phyloP scores from a whole-genome alignment of 2,329 filamentous ascomycete genomes.

The Macrophomina pseudophaseolina region DNA sequence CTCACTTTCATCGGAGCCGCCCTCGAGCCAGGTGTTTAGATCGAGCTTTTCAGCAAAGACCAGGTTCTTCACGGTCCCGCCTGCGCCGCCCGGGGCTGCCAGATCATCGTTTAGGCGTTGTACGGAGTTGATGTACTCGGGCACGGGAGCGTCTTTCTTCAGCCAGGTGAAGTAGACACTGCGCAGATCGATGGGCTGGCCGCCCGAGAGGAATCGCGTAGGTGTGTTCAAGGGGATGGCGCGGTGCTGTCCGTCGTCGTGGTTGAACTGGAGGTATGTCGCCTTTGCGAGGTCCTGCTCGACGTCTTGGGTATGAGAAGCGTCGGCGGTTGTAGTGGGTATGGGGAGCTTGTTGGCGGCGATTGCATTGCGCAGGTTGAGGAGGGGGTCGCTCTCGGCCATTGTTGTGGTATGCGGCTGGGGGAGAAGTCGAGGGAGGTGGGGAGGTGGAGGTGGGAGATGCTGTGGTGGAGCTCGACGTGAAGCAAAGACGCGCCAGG shows the following conservation, averaged over 20 bases:
- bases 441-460: not conserved
- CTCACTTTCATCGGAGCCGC: conserved; percentile 79
- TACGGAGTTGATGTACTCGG: conserved; percentile 87
- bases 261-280: conserved; percentile 68
- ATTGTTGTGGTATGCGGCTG: conserved; percentile 46
- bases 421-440: not conserved
- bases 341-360: conserved; percentile 71
- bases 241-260: conserved; percentile 57
- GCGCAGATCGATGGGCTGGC: conserved; percentile 78
- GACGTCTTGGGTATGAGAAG: conserved; percentile 64
- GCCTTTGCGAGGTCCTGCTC: conserved; percentile 65
- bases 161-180: conserved; percentile 97
- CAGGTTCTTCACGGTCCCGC: conserved; percentile 79
- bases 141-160: conserved; percentile 87
- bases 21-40: conserved; percentile 90
- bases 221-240: conserved; percentile 71
- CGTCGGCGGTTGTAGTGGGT: conserved; percentile 73
- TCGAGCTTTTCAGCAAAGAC: conserved; percentile 91
- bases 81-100: conserved; percentile 55
- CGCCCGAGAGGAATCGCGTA: conserved; percentile 82
- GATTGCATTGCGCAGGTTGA: conserved; percentile 84
- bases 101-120: conserved; percentile 81
- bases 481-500: conserved; percentile 15
- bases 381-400: conserved; percentile 74
- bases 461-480: conserved; percentile 17